phyloP scores from a whole-genome alignment of 2,329 filamentous ascomycete genomes.

The Xylariaceae sp. region DNA sequence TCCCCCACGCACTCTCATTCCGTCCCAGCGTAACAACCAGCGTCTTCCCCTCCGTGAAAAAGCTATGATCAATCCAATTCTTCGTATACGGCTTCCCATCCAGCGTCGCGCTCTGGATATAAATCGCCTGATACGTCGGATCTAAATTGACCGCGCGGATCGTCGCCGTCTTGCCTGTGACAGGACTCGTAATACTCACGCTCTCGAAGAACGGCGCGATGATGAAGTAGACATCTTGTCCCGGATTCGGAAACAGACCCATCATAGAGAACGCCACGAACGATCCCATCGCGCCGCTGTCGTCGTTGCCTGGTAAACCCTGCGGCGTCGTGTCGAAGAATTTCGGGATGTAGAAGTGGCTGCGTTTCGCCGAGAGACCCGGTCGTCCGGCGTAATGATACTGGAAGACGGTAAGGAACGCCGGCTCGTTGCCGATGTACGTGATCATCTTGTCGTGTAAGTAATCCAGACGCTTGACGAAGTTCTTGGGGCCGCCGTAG shows the following conservation, averaged over 20 bases:
- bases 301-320: conserved; percentile 66
- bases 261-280: conserved; percentile 64
- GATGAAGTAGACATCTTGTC: conserved; percentile 67
- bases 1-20: conserved; percentile 62
- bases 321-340: conserved; percentile 54
- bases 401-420: conserved; percentile 48
- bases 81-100: conserved; percentile 55
- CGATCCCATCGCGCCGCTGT: conserved; percentile 64
- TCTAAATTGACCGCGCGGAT: conserved; percentile 60
- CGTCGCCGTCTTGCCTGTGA: conserved; percentile 56
- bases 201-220: conserved; percentile 61
- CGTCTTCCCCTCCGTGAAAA: conserved; percentile 60
- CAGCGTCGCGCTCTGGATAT: conserved; percentile 60
- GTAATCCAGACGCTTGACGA: conserved; percentile 56
- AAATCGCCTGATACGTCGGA: conserved; percentile 50
- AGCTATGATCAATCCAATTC: conserved; percentile 64
- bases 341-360: conserved; percentile 60
- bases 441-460: conserved; percentile 59
- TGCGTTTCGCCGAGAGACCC: conserved; percentile 46
- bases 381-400: conserved; percentile 66
- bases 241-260: conserved; percentile 63
- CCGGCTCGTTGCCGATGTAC: conserved; percentile 58
- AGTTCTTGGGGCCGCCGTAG: conserved; percentile 54
- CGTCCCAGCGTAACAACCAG: conserved; percentile 57
- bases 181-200: conserved; percentile 51